Evolutionary conservation across 352 stramenopile species (phyloP).

Genomic region (Elongisporangium undulatum): DNA sequence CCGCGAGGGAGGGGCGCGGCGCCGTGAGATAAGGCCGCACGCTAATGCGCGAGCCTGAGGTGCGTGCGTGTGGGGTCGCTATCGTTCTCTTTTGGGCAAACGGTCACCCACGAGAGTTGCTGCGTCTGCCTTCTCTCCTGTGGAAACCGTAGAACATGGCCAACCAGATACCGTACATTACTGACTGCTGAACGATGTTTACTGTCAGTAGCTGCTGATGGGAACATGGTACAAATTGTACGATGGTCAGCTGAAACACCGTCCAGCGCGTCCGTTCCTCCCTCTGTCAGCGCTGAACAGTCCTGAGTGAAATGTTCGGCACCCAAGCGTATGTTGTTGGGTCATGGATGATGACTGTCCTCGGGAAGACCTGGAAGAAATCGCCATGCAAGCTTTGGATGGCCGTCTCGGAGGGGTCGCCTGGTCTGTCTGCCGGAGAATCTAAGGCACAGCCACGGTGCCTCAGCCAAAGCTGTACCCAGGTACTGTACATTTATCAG

Average conservation of each 20-base stretch:
- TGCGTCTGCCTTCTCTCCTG: background rate
- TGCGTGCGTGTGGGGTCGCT: background rate
- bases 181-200: background rate
- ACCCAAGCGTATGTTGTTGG: background rate
- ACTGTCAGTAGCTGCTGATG: background rate
- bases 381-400: background rate
- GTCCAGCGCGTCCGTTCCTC: background rate
- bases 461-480: too few relatives aligned
- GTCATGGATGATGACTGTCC: background rate
- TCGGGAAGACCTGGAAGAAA: background rate
- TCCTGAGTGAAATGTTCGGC: background rate
- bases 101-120: background rate
- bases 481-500: background rate
- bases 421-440: background rate
- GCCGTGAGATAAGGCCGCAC: background rate
- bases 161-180: constrained; percentile 21
- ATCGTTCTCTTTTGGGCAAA: background rate
- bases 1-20: background rate
- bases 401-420: background rate
- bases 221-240: background rate
- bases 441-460: background rate
- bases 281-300: background rate
- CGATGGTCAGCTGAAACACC: background rate
- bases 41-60: background rate
- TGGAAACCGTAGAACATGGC: constrained; percentile 9